Evolutionary conservation across 306 rosid genomes (phyloP).

Genomic region (Trifolium pratense): DNA sequence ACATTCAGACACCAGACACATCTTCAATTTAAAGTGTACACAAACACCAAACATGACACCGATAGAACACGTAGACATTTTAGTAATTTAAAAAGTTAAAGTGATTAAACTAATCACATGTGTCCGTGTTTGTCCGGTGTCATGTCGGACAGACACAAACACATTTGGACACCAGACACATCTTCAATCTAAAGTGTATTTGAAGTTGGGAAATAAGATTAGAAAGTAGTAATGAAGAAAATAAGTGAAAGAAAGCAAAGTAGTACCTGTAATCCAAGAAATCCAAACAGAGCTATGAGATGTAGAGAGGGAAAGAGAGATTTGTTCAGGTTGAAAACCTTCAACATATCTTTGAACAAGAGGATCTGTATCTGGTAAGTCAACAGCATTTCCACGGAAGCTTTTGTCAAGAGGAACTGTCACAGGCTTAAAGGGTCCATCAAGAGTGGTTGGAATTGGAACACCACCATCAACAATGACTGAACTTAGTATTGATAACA

Average conservation of each 20-base stretch:
- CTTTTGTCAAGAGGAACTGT: constrained; percentile 70
- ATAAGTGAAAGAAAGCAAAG: not conserved
- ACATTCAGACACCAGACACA: not conserved
- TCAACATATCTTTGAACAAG: constrained; percentile 60
- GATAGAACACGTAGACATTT: no score
- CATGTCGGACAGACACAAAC: not conserved
- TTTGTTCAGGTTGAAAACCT: constrained; percentile 74
- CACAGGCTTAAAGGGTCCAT: constrained; percentile 88
- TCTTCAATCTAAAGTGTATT: not conserved
- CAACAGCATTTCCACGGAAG: constrained; percentile 76
- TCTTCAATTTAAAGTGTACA: no score
- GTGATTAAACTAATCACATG: not conserved
- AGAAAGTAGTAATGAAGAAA: not conserved
- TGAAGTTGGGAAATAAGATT: not conserved
- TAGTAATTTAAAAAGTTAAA: no score
- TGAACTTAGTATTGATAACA: constrained; percentile 24
- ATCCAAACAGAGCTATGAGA: constrained; percentile 70
- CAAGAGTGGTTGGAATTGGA: constrained; percentile 69
- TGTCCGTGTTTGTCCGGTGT: not conserved
- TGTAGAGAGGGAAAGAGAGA: constrained; percentile 79
- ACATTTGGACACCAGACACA: not conserved
- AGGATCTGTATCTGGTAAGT: constrained; percentile 75
- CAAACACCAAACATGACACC: no score
- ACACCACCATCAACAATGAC: constrained; percentile 45
- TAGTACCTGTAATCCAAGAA: constrained; percentile 87